Evolutionary conservation across 2,329 filamentous ascomycete species (phyloP).

Genomic region (Grosmannia serpens): DNA sequence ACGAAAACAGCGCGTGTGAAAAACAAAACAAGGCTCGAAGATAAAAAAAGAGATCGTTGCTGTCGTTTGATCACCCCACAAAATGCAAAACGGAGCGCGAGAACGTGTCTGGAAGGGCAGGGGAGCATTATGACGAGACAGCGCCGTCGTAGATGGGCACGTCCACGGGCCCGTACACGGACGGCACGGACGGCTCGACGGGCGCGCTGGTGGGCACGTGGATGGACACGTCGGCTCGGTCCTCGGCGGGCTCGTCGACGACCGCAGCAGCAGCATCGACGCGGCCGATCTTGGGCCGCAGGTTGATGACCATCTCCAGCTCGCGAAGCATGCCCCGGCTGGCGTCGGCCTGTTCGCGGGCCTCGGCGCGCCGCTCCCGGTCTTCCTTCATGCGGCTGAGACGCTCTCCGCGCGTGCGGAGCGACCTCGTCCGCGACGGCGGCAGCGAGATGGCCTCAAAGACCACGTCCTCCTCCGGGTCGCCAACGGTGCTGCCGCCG

Average conservation of each 20-base stretch:
- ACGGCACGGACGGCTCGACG: neutral
- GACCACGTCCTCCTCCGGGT: constrained; percentile 61
- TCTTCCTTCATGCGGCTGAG: constrained; percentile 84
- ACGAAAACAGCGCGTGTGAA: neutral
- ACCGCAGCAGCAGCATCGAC: neutral
- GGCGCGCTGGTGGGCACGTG: neutral
- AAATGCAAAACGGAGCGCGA: neutral
- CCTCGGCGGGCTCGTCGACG: neutral
- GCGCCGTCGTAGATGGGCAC: neutral
- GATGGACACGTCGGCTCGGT: neutral
- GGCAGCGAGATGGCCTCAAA: constrained; percentile 84
- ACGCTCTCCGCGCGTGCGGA: constrained; percentile 74
- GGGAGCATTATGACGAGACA: neutral
- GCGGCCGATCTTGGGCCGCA: constrained; percentile 14
- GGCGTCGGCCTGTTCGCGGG: constrained; percentile 65
- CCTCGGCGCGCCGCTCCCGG: constrained; percentile 57
- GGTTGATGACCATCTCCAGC: constrained; percentile 75
- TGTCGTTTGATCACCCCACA: neutral
- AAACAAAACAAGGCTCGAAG: neutral
- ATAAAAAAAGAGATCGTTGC: constrained; percentile 3
- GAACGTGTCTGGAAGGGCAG: neutral
- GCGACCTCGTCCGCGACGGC: constrained; percentile 49
- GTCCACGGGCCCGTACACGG: no score
- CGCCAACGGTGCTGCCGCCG: constrained; percentile 28
- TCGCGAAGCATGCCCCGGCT: constrained; percentile 86